phyloP scores from a whole-genome alignment of 176 grass and related monocot genomes.

The Triticum urartu region DNA sequence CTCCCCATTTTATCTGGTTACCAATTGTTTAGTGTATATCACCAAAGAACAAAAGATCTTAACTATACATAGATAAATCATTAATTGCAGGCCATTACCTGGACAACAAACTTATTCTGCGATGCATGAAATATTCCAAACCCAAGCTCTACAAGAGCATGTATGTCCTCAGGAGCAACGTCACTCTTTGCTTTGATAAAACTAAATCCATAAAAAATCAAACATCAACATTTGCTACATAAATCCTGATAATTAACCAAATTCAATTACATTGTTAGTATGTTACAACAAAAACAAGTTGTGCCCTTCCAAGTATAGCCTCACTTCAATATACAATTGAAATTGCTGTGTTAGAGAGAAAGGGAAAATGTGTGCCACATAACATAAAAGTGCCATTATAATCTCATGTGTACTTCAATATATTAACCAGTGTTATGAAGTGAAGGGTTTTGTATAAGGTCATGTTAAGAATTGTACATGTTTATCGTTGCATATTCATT shows the following conservation, averaged over 20 bases:
- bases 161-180: slow-evolving; percentile 63
- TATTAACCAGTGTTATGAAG: background rate
- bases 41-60: slow-evolving; percentile 15
- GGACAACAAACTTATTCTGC: slow-evolving; percentile 81
- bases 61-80: slow-evolving; percentile 18
- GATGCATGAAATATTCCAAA: slow-evolving; percentile 87
- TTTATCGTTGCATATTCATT: background rate
- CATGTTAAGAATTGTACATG: background rate
- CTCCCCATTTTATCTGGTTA: slow-evolving; percentile 91
- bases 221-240: slow-evolving; percentile 22
- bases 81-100: slow-evolving; percentile 49
- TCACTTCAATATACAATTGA: background rate
- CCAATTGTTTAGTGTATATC: slow-evolving; percentile 31
- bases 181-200: slow-evolving; percentile 97
- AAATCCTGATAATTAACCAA: slow-evolving; percentile 13
- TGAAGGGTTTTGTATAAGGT: background rate
- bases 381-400: background rate
- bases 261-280: background rate
- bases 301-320: background rate
- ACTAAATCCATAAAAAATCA: slow-evolving; percentile 46
- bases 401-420: background rate
- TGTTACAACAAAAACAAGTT: background rate
- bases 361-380: background rate
- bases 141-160: slow-evolving; percentile 71
- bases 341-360: background rate